Base-by-base conservation (phyloP, 768 basidiomycete species). In the Amanita rubescens region DNA sequence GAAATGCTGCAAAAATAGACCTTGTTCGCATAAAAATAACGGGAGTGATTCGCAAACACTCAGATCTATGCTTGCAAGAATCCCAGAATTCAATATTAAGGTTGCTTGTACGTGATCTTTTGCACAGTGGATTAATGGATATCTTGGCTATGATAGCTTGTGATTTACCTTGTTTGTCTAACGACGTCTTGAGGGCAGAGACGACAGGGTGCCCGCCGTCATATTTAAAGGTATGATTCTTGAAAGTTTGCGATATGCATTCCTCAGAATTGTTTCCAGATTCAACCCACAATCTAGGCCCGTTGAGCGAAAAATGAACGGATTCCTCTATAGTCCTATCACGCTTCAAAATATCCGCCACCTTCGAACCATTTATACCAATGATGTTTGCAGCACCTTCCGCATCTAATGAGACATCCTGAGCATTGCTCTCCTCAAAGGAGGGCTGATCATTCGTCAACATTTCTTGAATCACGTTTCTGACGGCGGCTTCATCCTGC, bases 61-160 rank as follows among this genome's bases (percentile, higher is more conserved):
- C 67, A 65, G 27, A 74, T 57, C 43, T 27, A 42, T 14, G 20
- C 54, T 64, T 20, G 60, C 59, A 43, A 84, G 62, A 24, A 71
- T 56, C n/a, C 77, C 73, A 34, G 69, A 67, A 34, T 69, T 66
- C 3, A 85, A 63, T 7, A 79, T 53, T 19, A 75, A 56, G 15
- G 63, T 60, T 22, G 77, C 65, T 38, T 69, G 69, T 8, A 57
- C 51, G 12, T 65, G 43, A 58, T 80, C 83, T 84, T 46, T 43
- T 51, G 55, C 22, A 33, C 43, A 14, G 54, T 32, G 2, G 15
- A 51, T 55, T 20, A 54, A 46, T 48, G 9, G 3, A n/a, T 10
- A 27, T 27, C n/a, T 46, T 46, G 25, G 11, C 5, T 6, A 46
- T 14, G 19, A n/a, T 12, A 46, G 6, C 5, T 30, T 14, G 10